Conservation (phyloP, 805 yeast genomes). For the Pichia rugopelliculosa region DNA sequence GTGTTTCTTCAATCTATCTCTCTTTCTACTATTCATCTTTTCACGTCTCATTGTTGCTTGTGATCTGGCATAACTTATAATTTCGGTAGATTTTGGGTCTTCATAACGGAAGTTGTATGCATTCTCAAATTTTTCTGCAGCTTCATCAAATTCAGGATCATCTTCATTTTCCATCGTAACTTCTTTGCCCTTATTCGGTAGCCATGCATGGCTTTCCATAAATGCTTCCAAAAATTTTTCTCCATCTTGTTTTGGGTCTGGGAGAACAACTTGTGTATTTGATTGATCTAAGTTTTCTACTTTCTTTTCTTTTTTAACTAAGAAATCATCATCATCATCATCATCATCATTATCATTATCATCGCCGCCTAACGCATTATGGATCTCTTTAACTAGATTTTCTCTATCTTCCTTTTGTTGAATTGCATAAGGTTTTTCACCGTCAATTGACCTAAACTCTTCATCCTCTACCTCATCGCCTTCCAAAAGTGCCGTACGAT, state of each 20-base stretch:
- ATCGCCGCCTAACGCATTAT: constrained; percentile 51
- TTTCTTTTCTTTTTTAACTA: constrained; percentile 49
- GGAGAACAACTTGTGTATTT: constrained; percentile 36
- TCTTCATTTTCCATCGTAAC: constrained; percentile 41
- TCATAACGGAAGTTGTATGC: constrained; percentile 95
- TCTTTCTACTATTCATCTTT: constrained; percentile 65
- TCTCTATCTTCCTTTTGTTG: constrained; percentile 69
- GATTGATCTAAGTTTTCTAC: constrained; percentile 18
- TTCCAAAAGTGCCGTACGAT: constrained; percentile 70
- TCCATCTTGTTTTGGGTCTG: constrained; percentile 57
- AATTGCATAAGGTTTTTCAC: constrained; percentile 63
- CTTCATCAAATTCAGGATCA: constrained; percentile 85
- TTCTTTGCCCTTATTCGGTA: constrained; percentile 61
- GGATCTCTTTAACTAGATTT: constrained; percentile 69
- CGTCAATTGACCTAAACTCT: constrained; percentile 43
- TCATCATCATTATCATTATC: constrained; percentile 38
- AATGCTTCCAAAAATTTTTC: constrained; percentile 69
- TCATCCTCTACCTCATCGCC: constrained; percentile 54
- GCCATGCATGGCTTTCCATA: constrained; percentile 79
- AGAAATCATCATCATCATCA: constrained; percentile 37
- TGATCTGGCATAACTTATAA: constrained; percentile 88
- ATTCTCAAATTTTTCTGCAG: constrained; percentile 83
- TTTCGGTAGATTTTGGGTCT: constrained; percentile 84
- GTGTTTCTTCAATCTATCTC: constrained; percentile 66
- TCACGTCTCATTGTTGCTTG: constrained; percentile 89